Conservation (phyloP, 169 alveolate genomes). For the Theileria parva region DNA sequence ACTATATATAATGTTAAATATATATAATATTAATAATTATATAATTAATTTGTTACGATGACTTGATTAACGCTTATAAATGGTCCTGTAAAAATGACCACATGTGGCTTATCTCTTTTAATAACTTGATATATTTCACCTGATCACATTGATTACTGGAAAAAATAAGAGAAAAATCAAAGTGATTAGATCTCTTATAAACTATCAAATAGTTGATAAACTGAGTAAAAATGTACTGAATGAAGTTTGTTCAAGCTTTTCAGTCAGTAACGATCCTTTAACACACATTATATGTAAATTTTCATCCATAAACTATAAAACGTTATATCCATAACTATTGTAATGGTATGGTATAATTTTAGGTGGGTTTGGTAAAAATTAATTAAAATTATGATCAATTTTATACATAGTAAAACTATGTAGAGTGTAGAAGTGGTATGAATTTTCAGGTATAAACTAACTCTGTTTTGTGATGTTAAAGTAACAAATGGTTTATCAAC, state of each 20-base stretch:
- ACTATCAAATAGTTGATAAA: background rate
- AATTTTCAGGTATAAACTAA: background rate
- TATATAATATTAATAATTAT: background rate
- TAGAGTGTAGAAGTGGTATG: no score
- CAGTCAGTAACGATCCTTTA: conserved; percentile 52
- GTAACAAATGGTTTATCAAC: conserved; percentile 54
- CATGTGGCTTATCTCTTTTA: conserved; percentile 61
- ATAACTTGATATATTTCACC: conserved; percentile 49
- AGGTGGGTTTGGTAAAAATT: background rate
- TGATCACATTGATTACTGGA: conserved; percentile 1
- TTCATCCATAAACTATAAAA: conserved; percentile 38
- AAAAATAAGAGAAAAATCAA: background rate
- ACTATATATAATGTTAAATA: no score
- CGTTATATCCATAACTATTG: background rate
- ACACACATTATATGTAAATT: conserved; percentile 60
- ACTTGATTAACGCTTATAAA: conserved; percentile 59
- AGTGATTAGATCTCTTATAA: background rate
- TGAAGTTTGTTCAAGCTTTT: conserved; percentile 34
- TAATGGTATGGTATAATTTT: no score
- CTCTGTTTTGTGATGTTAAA: conserved; percentile 26
- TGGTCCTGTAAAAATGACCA: conserved; percentile 64
- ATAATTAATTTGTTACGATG: conserved; percentile 16
- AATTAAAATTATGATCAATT: background rate
- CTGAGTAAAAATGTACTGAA: conserved; percentile 32
- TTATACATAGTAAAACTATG: no score